Conservation (phyloP, 495 filamentous ascomycete species). For the Cenococcum geophilum region DNA sequence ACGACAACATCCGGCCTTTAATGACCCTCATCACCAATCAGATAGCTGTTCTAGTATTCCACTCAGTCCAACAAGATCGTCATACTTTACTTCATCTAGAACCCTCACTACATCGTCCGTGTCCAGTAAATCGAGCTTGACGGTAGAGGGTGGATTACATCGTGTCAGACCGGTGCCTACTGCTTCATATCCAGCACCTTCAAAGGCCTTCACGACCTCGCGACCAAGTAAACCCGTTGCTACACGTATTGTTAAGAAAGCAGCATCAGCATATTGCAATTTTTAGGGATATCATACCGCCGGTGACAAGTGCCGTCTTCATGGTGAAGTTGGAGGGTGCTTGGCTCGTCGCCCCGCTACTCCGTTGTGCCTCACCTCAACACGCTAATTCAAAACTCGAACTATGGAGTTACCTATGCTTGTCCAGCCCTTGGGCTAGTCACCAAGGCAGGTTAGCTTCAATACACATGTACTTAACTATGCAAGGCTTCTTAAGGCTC, state of each 20-base stretch:
- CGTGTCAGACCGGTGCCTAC: conserved; percentile 75
- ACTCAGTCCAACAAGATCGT: neutral
- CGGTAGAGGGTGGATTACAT: conserved; percentile 61
- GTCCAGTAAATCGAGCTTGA: conserved; percentile 71
- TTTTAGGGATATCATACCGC: conserved; percentile 50
- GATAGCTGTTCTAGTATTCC: neutral
- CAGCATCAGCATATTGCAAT: neutral
- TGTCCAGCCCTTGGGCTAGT: too few species aligned
- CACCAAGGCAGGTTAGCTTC: conserved; percentile 2
- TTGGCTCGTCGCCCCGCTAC: neutral
- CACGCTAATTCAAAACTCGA: too few species aligned
- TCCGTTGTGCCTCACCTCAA: too few species aligned
- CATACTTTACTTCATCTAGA: conserved; percentile 60
- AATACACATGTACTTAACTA: neutral
- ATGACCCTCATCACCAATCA: conserved; percentile 4
- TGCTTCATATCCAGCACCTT: conserved; percentile 61
- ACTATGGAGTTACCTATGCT: too few species aligned
- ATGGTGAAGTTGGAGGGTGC: conserved; percentile 33
- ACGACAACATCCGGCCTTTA: conserved; percentile 72
- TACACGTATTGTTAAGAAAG: conserved; percentile 10
- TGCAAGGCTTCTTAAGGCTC: neutral
- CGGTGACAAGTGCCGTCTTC: conserved; percentile 72
- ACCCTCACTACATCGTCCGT: conserved; percentile 53
- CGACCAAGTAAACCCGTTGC: conserved; percentile 66
- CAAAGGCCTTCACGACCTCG: conserved; percentile 70